Evolutionary conservation across 108 stramenopile species (phyloP).

Genomic region (Chaetoceros tenuissimus): DNA sequence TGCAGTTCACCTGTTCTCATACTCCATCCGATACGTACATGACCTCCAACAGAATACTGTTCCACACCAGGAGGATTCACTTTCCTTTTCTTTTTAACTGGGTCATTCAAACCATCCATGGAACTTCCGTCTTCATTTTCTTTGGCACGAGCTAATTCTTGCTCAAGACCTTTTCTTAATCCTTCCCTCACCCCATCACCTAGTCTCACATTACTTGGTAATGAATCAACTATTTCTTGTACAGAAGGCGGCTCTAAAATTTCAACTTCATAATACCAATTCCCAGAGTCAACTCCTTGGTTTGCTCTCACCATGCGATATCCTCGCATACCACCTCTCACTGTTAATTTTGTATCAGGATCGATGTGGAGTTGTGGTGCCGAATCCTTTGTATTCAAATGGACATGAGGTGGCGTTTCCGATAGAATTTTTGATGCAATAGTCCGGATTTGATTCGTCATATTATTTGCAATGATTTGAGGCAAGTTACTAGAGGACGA

Average conservation of each 20-base stretch:
- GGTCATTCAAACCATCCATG: background rate
- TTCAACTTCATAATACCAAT: slow-evolving; percentile 60
- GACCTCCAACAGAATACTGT: slow-evolving; percentile 31
- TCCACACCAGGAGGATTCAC: background rate
- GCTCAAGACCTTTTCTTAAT: slow-evolving; percentile 25
- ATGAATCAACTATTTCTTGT: slow-evolving; percentile 17
- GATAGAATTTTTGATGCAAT: slow-evolving; percentile 29
- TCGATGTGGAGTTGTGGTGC: slow-evolving; percentile 66
- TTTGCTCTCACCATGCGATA: slow-evolving; percentile 85
- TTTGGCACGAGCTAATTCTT: slow-evolving; percentile 16
- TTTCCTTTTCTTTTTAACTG: slow-evolving; percentile 5
- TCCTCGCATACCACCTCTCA: slow-evolving; percentile 57
- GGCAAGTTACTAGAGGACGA: background rate
- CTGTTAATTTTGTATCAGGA: slow-evolving; percentile 22
- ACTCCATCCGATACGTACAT: slow-evolving; percentile 80
- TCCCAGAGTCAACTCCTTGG: slow-evolving; percentile 51
- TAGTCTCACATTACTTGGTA: slow-evolving; percentile 39
- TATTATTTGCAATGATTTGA: background rate
- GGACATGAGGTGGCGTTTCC: slow-evolving; percentile 71
- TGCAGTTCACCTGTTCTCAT: slow-evolving; percentile 85
- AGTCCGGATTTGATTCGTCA: background rate
- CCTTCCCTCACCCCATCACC: slow-evolving; percentile 33
- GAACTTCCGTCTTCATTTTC: background rate
- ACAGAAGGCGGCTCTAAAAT: slow-evolving; percentile 31
- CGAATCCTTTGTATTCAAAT: slow-evolving; percentile 58